Base-by-base conservation (phyloP, 139 green algal species). In the Micractinium sp. region DNA sequence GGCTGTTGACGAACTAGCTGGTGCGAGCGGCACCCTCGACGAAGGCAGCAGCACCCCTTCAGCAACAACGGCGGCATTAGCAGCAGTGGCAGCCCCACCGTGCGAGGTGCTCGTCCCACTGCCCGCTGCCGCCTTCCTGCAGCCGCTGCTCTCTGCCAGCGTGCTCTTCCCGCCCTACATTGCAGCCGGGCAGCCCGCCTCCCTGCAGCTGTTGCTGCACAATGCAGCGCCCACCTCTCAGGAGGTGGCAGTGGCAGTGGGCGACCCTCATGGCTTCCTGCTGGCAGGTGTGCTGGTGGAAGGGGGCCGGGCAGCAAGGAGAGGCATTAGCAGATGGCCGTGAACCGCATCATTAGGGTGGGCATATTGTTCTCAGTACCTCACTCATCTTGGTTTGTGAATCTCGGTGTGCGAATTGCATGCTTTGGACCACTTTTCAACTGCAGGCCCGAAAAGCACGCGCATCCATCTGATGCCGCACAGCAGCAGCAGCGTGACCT, bases 211-310 rank as follows among this genome's bases (percentile, higher is more conserved):
- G 74, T 23, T 23, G 56, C 67, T 92, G 35, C 14, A 27, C 36
- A 90, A 87, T 20, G 36, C 19, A 18, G 31, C 60, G 18, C 29
- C 25, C 9, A 27, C 41, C 22, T 19, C 25, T 1, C 66, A 71
- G 53, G 84, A 87, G 2, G 89, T 90, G 3, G 66, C 22, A 1
- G 61, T 89, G 18, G 39, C 29, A 20, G 60, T 92, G 69, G 63
- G 75, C 25, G 89, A 92, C 22, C 73, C 85, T 16, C 89, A 80
- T 33, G 89, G 89, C 53, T 90, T 81, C 71, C 41, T 92, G 75
- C 38, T 92, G 18, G 84, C 89, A 14, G 89, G 87, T 90, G 87
- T 41, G 79, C 36, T 18, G 31, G 41, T 78, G 69, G 29, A 33
- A 7, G 69, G 27, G 29, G 3, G 25, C 69, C 2, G 16, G 69